Percentiles rank a stretch among this genome's conserved stretches.
Evolutionary conservation across 139 green algal genomes (phyloP).

Genomic region (Micractinium conductrix): DNA sequence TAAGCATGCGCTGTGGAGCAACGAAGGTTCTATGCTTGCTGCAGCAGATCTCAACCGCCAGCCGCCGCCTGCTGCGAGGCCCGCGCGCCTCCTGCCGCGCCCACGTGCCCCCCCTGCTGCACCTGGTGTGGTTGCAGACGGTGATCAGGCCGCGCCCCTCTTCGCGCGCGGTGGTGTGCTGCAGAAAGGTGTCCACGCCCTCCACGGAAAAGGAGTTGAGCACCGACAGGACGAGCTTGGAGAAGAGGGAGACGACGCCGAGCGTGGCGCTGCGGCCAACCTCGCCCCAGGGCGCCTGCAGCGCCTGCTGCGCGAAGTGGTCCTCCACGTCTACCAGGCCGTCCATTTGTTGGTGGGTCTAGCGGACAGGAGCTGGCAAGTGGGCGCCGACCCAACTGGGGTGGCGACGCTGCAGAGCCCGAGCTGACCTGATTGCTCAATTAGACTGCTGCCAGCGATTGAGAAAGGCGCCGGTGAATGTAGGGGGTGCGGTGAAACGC

Average conservation of each 20-base stretch:
- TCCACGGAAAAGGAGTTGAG: slow-evolving; percentile 59
- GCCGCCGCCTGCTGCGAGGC: too few species aligned
- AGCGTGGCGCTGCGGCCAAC: slow-evolving; percentile 63
- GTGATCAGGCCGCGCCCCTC: slow-evolving; percentile 67
- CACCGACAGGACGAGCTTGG: slow-evolving; percentile 62
- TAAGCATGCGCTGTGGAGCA: too few species aligned
- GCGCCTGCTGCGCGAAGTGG: slow-evolving; percentile 9
- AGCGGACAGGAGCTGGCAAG: too few species aligned
- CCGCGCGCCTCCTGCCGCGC: too few species aligned
- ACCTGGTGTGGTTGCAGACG: slow-evolving; percentile 84
- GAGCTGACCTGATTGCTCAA: too few species aligned
- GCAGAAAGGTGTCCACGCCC: slow-evolving; percentile 38
- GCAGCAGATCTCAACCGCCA: too few species aligned
- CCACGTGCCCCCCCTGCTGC: not conserved
- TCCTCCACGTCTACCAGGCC: slow-evolving; percentile 43
- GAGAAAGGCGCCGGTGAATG: too few species aligned
- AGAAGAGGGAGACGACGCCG: slow-evolving; percentile 52
- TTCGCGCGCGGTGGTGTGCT: slow-evolving; percentile 44
- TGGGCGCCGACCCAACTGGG: not conserved
- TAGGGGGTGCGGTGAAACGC: too few species aligned
- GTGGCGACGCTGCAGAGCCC: too few species aligned
- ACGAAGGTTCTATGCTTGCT: too few species aligned
- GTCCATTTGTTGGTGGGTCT: too few species aligned
- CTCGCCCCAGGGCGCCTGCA: slow-evolving; percentile 67
- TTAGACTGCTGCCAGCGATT: too few species aligned